Evolutionary conservation across 495 filamentous ascomycete genomes (phyloP), one percentile per base, ranked within the genome.

Genomic region (Aspergillus ellipticus): DNA sequence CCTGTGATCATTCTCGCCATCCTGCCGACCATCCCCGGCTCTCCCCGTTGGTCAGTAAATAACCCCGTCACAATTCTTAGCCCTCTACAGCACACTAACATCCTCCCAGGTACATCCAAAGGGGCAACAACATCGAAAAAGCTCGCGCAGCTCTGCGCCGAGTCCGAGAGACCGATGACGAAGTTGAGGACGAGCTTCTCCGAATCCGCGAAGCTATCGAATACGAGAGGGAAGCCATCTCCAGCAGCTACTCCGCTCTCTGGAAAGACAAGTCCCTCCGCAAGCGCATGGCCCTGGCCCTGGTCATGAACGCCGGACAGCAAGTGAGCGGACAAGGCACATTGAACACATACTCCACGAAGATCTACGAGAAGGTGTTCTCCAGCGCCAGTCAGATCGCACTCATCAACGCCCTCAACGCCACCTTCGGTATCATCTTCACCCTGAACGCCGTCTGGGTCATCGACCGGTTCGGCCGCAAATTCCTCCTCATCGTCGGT

Each of bases 371-470:
- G 67, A 82, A 83, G 63, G 76, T 87, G n/a, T 87, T 82, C 65
- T 70, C 67, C 13, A 74, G 69, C 51, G 56, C 57, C 28, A 69
- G 74, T 29, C 60, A 75, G 45, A 89, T 89, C 69, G 77, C 82
- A 21, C 74, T 89, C 26, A 85, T 90, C 72, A 90, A 87, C 29
- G 86, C 86, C 21, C 73, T 85, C 17, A 77, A 75, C 17, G 85
- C 90, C 59, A 91, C 90, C 57, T 87, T 90, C 51, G 81, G 78
- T 51, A 77, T 77, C 51, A 17, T 77, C 61, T 87, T 85, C 43
- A 92, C 89, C 5, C 79, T 88, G 37, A 82, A 88, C 37, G 85
- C 87, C 15, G 82, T 92, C 61, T 92, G 81, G 69, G 70, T 82
- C 41, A 74, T 86, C 54, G 88, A 92, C 66, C 79, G 74, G 33